Base-by-base conservation (phyloP, 192 early-diverging fungal species). In the Umbelopsis ramanniana region DNA sequence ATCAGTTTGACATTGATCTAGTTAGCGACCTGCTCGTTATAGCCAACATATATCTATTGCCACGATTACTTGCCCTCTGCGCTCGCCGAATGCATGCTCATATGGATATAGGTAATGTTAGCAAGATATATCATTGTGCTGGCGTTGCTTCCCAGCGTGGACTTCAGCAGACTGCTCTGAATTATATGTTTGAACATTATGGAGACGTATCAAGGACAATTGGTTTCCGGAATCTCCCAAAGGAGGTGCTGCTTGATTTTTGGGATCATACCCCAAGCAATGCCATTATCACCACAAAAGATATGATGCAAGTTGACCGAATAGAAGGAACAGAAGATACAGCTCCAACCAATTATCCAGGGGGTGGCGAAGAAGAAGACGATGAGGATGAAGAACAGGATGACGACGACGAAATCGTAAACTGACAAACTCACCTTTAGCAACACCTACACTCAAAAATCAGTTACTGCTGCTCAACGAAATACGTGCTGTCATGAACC, bases 141-240 rank as follows among this genome's bases (percentile, higher is more conserved):
- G 76, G 77, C 15, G 66, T 82, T 7, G 83, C 85, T 22, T 81
- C 82, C 5, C 83, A 88, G 57, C 66, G 66, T 33, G 88, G 88
- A 38, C 74, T 91, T 21, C 79, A 82, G 26, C 81, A 87, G 38
- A 55, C 78, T 21, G 76, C 85, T 0, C 73, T 90, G 14, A 72
- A 76, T 50, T 88, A 82, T 72, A 88, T 91, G 69, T 83, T 87
- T 68, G 70, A 76, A 14, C 81, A 89, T 52, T 91, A 87, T 80
- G 90, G 90, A 21, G 78, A 74, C 21, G 87, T 91, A 22, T 82
- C 81, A 38, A 84, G 83, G 53, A 89, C 87, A 2, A 52, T 57
- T 3, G 89, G 83, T 1, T 91, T 89, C 52, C 74, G 86, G 12
- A 66, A 73, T 14, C 66, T 91, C 50, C 84, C 85, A 10, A 76